A percentile compares a stretch with the other conserved stretches of the same genome.
These are phyloP conservation scores for Xylaria longipes DNA, from an alignment of 495 filamentous ascomycete species.

Conservation along the genomic window DNA sequence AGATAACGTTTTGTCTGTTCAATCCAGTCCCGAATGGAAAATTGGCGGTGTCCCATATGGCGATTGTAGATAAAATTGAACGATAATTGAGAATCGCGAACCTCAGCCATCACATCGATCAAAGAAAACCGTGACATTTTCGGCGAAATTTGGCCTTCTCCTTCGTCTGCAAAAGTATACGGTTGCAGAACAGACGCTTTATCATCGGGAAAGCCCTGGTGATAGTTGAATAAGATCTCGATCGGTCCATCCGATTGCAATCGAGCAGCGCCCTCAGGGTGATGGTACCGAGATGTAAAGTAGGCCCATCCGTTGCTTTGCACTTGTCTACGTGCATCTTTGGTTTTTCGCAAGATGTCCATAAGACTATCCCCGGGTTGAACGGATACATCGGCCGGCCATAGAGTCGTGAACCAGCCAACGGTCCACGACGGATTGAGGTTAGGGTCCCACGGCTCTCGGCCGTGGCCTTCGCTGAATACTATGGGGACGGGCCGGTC, in stretches of 20 bases:
- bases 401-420: conserved; percentile 44
- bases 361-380: conserved; percentile 1
- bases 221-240: conserved; percentile 67
- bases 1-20: conserved; percentile 49
- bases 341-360: conserved; percentile 26
- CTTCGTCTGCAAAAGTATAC: conserved; percentile 17
- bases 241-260: conserved; percentile 52
- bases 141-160: conserved; percentile 48
- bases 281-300: conserved; percentile 43
- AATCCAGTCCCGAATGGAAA: conserved; percentile 55
- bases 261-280: conserved; percentile 36
- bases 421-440: conserved; percentile 38
- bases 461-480: conserved; percentile 43
- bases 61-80: conserved; percentile 63
- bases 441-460: conserved; percentile 36
- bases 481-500: conserved; percentile 56
- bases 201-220: conserved; percentile 61
- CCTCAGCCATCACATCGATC: conserved; percentile 53
- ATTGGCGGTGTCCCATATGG: conserved; percentile 55
- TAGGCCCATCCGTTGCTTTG: conserved; percentile 26
- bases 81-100: conserved; percentile 53
- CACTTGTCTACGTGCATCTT: conserved; percentile 23
- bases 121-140: conserved; percentile 54
- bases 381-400: conserved; percentile 32
- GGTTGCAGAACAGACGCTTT: conserved; percentile 53